Conservation (phyloP, 2,329 filamentous ascomycete species). For the Sporothrix mexicana region DNA sequence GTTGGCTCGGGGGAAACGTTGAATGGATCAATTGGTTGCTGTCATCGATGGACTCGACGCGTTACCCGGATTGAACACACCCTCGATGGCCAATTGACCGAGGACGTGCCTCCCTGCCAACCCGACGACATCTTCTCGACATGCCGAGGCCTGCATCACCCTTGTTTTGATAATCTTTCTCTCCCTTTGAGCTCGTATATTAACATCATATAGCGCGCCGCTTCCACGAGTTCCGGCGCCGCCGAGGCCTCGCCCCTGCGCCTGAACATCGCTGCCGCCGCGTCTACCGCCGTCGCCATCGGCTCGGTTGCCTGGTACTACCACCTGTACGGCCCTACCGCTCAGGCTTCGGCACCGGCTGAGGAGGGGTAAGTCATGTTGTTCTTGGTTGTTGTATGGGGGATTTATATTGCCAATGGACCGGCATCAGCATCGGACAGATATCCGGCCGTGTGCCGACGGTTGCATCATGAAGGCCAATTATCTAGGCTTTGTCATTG, state of each 20-base stretch:
- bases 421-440: neutral
- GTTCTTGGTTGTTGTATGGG: neutral
- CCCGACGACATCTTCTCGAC: neutral
- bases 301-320: constrained; percentile 97
- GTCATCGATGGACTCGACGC: neutral
- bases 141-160: neutral
- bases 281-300: constrained; percentile 83
- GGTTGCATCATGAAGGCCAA: neutral
- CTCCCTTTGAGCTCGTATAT: neutral
- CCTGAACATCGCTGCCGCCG: constrained; percentile 84
- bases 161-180: neutral
- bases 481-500: neutral
- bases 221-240: constrained; percentile 75
- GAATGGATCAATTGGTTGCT: neutral
- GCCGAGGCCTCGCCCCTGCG: constrained; percentile 74
- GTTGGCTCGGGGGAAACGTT: neutral
- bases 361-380: constrained; percentile 89
- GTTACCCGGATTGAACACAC: neutral
- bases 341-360: constrained; percentile 86
- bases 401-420: neutral
- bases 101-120: neutral
- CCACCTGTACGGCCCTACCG: constrained; percentile 88
- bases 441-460: constrained; percentile 6
- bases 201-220: constrained; percentile 58
- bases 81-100: constrained; percentile 23